Evolutionary conservation across 495 filamentous ascomycete genomes (phyloP), one percentile per base, ranked within the genome.

Genomic region (Penicilliopsis zonata): DNA sequence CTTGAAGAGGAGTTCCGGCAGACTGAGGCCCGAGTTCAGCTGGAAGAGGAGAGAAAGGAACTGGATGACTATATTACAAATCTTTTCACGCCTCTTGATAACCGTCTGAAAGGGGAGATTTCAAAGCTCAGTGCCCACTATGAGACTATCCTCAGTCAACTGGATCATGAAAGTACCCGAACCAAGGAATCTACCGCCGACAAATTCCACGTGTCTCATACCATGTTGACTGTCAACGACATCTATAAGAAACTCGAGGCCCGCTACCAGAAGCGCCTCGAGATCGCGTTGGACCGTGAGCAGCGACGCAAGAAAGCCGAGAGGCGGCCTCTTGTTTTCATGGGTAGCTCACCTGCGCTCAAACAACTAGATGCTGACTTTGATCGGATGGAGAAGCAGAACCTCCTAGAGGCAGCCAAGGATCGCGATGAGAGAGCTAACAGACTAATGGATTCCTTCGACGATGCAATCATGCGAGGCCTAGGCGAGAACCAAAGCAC

Each of bases 1-100:
- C 53, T 76, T n/a, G 72, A 76, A 40, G 65, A 70, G 34, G 69
- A 75, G 18, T 76, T 75, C 41, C 67, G 72, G 21, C 63, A 65
- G 35, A 55, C 50, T 5, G 73, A 78, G 45, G 61, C 63, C 24
- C 59, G 60, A 6, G 48, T 50, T 14, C 70, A 74, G 41, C 53
- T 69, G 15, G 61, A 67, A 13, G 73, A 78, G 41, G 69, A 74
- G 41, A 53, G 67, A 15, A 45, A 47, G 4, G 73, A 78, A 48
- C 64, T 73, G 19, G 57, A 72, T 12, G 50, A 50, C 19, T 78
- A 69, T 36, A 56, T 68, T 15, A 42, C 46, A 1, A 42, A 62
- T 18, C 69, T 76, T 28, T 76, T 74, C 43, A 57, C 64, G 21
- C 54, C 60, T 7, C 49, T 70, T 2, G 72, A 73, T 40, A 52